Conservation (phyloP, 176 grass and related monocot genomes). For the Phoenix dactylifera region DNA sequence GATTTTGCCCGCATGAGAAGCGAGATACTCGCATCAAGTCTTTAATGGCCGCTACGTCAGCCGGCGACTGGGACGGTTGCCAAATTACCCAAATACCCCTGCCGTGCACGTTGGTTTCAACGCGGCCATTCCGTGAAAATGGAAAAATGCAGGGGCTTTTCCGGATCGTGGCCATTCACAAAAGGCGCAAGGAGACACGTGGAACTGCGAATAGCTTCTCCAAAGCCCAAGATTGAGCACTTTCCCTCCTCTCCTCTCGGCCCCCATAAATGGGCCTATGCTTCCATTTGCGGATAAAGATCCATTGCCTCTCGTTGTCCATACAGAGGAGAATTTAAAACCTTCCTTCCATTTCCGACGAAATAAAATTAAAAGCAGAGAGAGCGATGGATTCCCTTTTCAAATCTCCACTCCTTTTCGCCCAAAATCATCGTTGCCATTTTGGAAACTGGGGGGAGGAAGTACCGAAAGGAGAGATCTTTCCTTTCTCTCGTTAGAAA, state of each 20-base stretch:
- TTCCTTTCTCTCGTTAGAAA: too few species aligned
- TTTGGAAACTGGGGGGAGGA: too few species aligned
- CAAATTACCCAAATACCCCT: constrained; percentile 10
- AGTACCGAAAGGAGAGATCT: too few species aligned
- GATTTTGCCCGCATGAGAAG: constrained; percentile 6
- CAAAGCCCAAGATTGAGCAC: too few species aligned
- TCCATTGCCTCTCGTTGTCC: not conserved
- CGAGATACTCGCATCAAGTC: constrained; percentile 1
- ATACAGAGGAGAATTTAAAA: not conserved
- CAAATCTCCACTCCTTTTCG: not conserved
- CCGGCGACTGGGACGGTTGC: not conserved
- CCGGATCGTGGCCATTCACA: not conserved
- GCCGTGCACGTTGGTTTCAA: not conserved
- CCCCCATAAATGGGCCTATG: too few species aligned
- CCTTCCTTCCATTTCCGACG: not conserved
- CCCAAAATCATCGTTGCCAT: too few species aligned
- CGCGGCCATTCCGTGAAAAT: not conserved
- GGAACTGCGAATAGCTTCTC: too few species aligned
- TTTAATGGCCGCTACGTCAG: constrained; percentile 15
- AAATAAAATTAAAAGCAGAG: not conserved
- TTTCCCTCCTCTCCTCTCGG: too few species aligned
- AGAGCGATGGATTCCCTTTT: not conserved
- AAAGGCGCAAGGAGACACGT: too few species aligned
- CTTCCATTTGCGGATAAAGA: not conserved
- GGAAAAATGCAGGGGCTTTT: not conserved